Conservation (phyloP, 371 early-diverging fungal genomes). For the Catenaria anguillulae region DNA sequence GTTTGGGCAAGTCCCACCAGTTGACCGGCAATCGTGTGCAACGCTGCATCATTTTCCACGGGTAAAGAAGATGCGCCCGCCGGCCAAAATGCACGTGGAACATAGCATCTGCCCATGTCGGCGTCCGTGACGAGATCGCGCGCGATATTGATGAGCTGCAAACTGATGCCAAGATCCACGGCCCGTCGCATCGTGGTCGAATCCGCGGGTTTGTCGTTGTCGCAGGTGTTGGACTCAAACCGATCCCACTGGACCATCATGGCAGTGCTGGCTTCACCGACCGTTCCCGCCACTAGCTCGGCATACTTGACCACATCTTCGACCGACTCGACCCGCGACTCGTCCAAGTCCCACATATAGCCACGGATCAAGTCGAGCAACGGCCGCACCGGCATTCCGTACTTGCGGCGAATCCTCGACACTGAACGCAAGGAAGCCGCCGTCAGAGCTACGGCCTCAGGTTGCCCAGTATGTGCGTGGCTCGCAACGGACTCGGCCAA, state of each 20-base stretch:
- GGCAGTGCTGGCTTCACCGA: slow-evolving; percentile 38
- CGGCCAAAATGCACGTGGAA: slow-evolving; percentile 24
- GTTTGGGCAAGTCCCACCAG: slow-evolving; percentile 4
- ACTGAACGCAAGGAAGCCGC: slow-evolving; percentile 25
- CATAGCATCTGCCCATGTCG: slow-evolving; percentile 30
- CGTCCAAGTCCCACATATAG: slow-evolving; percentile 33
- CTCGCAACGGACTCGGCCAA: neutral
- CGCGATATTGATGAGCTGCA: slow-evolving; percentile 43
- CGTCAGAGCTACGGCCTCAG: too few relatives aligned
- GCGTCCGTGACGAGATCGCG: slow-evolving; percentile 45
- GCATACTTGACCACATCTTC: slow-evolving; percentile 30
- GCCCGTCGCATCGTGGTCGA: slow-evolving; percentile 23
- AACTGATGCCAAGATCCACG: slow-evolving; percentile 39
- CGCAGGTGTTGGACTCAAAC: too few relatives aligned
- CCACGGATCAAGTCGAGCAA: slow-evolving; percentile 35
- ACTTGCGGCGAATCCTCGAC: slow-evolving; percentile 18
- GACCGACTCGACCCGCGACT: slow-evolving; percentile 17
- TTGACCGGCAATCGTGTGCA: slow-evolving; percentile 12
- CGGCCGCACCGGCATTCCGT: slow-evolving; percentile 20
- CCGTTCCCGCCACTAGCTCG: slow-evolving; percentile 39
- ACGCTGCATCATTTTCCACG: slow-evolving; percentile 14
- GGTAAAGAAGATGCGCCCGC: slow-evolving; percentile 11
- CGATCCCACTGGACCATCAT: slow-evolving; percentile 14
- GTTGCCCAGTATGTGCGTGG: too few relatives aligned
- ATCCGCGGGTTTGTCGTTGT: neutral